phyloP scores from a whole-genome alignment of 768 basidiomycete genomes.

The Lactarius indigo region DNA sequence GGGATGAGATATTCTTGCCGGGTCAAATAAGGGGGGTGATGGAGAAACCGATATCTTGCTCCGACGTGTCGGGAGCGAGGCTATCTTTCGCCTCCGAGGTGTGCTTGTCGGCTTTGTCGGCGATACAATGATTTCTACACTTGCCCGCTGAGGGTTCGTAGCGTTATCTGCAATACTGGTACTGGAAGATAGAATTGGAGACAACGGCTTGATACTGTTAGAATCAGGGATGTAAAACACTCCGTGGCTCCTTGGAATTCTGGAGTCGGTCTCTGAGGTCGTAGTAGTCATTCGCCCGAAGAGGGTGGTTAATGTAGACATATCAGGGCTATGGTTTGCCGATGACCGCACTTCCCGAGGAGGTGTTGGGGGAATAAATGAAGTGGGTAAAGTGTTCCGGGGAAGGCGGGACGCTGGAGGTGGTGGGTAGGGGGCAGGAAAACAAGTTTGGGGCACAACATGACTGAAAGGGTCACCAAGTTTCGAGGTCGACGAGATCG shows the following conservation, averaged over 20 bases:
- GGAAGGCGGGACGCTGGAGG: not conserved
- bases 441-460: not conserved
- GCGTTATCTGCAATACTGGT: not conserved
- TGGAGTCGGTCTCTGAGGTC: no score
- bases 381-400: not conserved
- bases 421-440: constrained; percentile 11
- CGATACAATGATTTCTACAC: not conserved
- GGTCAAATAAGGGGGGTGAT: not conserved
- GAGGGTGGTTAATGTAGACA: not conserved
- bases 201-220: not conserved
- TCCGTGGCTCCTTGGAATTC: not conserved
- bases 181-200: not conserved
- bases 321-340: not conserved
- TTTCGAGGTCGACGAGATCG: not conserved
- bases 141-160: not conserved
- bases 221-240: not conserved
- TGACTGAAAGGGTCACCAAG: not conserved
- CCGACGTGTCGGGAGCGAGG: constrained; percentile 6
- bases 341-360: no score
- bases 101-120: not conserved
- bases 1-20: not conserved
- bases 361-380: not conserved
- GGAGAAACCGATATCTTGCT: not conserved
- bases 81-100: constrained; percentile 14
- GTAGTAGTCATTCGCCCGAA: constrained; percentile 4